These are phyloP conservation scores for Polyplosphaeria fusca DNA, from an alignment of 495 filamentous ascomycete genomes.

Conservation along the genomic window DNA sequence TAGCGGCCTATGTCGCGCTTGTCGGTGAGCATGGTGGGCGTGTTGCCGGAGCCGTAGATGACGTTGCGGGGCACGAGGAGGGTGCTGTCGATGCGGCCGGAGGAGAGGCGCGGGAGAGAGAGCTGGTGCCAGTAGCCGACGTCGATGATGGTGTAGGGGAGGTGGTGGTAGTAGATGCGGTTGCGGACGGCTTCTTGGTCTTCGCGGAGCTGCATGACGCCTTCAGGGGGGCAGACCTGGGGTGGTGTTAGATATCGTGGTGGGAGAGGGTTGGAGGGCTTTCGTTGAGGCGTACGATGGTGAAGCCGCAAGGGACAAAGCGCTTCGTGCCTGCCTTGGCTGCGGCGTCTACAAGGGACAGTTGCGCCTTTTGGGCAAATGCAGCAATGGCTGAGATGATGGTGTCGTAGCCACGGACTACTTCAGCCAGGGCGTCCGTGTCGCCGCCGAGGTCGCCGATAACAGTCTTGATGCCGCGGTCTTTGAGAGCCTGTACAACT, in stretches of 20 bases:
- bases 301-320: slow-evolving; percentile 52
- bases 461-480: slow-evolving; percentile 49
- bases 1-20: slow-evolving; percentile 55
- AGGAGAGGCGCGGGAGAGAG: slow-evolving; percentile 50
- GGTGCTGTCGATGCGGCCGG: slow-evolving; percentile 47
- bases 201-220: slow-evolving; percentile 18
- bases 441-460: slow-evolving; percentile 48
- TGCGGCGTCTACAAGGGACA: slow-evolving; percentile 53
- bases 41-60: slow-evolving; percentile 52
- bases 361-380: slow-evolving; percentile 48
- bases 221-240: slow-evolving; percentile 14
- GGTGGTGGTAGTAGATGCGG: slow-evolving; percentile 50
- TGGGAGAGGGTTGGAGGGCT: too few relatives aligned
- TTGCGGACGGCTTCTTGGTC: slow-evolving; percentile 55
- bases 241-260: too few relatives aligned
- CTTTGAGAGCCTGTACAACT: slow-evolving; percentile 43
- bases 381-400: slow-evolving; percentile 54
- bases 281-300: too few relatives aligned
- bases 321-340: slow-evolving; percentile 55
- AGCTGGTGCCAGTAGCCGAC: slow-evolving; percentile 62
- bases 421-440: slow-evolving; percentile 48
- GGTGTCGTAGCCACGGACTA: slow-evolving; percentile 50
- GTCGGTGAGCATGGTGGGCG: slow-evolving; percentile 50
- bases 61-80: slow-evolving; percentile 40
- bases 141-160: slow-evolving; percentile 62